phyloP scores from a whole-genome alignment of 2,329 filamentous ascomycete species.

The Fusarium lyarnte region DNA sequence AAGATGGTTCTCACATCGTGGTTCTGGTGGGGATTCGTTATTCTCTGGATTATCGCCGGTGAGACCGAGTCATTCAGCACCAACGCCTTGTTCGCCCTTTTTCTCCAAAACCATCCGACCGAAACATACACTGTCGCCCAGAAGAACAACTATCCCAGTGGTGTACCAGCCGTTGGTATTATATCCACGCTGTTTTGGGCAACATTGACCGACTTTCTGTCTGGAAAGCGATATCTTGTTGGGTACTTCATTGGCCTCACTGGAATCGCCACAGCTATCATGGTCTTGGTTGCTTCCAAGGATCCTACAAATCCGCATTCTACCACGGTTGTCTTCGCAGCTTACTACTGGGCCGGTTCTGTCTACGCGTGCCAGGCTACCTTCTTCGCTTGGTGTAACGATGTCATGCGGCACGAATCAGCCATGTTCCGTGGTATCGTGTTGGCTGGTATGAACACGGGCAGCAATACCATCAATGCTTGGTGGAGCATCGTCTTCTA shows the following conservation, averaged over 20 bases:
- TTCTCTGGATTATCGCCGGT: conserved; percentile 75
- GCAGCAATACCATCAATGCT: conserved; percentile 73
- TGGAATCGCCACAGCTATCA: conserved; percentile 67
- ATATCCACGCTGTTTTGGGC: conserved; percentile 74
- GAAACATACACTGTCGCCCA: conserved; percentile 57
- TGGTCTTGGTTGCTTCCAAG: conserved; percentile 66
- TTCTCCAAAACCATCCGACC: conserved; percentile 59
- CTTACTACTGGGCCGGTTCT: conserved; percentile 75
- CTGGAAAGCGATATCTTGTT: conserved; percentile 71
- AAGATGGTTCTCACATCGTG: conserved; percentile 66
- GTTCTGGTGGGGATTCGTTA: conserved; percentile 73
- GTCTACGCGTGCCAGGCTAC: conserved; percentile 79
- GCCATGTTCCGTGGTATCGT: conserved; percentile 72
- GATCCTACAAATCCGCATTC: conserved; percentile 51
- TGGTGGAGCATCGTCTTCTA: conserved; percentile 82
- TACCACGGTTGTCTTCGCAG: conserved; percentile 67
- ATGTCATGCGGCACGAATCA: conserved; percentile 72
- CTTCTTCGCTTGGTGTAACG: conserved; percentile 81
- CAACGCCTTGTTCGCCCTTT: conserved; percentile 66
- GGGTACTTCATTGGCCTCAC: conserved; percentile 74
- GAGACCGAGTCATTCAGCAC: conserved; percentile 76
- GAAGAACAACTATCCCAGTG: conserved; percentile 66
- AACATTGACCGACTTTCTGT: conserved; percentile 71
- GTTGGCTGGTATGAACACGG: conserved; percentile 76
- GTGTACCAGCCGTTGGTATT: conserved; percentile 66